These are phyloP conservation scores for Linderniella brevidens DNA, from an alignment of 257 asterid genomes.

Conservation along the genomic window DNA sequence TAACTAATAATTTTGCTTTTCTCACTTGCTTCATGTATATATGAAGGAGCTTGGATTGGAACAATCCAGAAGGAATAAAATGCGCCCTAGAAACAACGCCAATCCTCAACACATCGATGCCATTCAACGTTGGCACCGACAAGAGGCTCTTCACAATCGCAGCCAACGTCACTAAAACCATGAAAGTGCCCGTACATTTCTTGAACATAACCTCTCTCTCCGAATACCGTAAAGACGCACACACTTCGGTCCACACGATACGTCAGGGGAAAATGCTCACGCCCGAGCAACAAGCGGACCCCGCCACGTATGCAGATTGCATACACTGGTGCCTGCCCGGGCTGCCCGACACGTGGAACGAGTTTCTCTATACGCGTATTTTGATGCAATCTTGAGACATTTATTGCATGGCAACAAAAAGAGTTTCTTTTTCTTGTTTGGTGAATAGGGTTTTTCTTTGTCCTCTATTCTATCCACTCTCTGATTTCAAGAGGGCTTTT, in stretches of 20 bases:
- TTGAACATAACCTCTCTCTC: conserved; percentile 16
- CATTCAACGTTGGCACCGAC: conserved; percentile 7
- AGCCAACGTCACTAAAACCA: conserved; percentile 1
- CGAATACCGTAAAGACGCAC: conserved; percentile 45
- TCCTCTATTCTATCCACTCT: background rate
- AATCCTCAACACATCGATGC: conserved; percentile 7
- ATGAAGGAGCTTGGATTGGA: conserved; percentile 7
- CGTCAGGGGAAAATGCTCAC: conserved; percentile 34
- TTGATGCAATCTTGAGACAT: background rate
- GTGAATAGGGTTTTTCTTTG: background rate
- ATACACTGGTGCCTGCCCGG: conserved; percentile 66
- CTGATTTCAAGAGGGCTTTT: background rate
- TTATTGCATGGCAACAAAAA: background rate
- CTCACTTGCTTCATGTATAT: too few species aligned
- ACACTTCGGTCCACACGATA: conserved; percentile 37
- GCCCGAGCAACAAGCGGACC: conserved; percentile 31
- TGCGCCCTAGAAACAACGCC: conserved; percentile 7
- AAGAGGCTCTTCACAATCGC: conserved; percentile 1
- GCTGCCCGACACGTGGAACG: conserved; percentile 49
- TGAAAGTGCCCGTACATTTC: conserved; percentile 4
- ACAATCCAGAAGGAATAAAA: conserved; percentile 6
- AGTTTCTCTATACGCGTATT: conserved; percentile 13
- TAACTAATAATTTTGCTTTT: background rate
- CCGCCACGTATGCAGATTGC: conserved; percentile 34
- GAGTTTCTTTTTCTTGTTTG: background rate